A percentile compares a stretch with the other conserved stretches of the same genome.
phyloP scores from a whole-genome alignment of 768 basidiomycete genomes.

The Rhizopogon rudus region DNA sequence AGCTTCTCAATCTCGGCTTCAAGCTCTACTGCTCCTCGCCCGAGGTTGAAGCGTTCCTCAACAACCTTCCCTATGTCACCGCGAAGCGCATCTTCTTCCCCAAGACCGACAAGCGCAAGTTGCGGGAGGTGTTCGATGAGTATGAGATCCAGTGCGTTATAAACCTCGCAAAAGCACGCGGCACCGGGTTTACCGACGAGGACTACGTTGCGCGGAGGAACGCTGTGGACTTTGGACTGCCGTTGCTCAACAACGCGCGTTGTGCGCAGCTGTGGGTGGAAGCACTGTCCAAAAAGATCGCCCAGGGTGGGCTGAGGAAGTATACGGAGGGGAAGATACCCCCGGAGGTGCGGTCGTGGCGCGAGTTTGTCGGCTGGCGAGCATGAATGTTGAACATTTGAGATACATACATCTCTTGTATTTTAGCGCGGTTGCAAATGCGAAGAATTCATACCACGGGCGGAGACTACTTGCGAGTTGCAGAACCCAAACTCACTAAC shows the following conservation, averaged over 20 bases:
- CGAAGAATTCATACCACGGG: no score
- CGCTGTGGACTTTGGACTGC: constrained; percentile 93
- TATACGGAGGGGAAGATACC: constrained; percentile 90
- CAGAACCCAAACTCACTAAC: no score
- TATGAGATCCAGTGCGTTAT: constrained; percentile 93
- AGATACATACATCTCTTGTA: background rate
- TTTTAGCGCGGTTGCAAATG: no score
- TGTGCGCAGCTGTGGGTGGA: constrained; percentile 91
- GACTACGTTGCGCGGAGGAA: constrained; percentile 97
- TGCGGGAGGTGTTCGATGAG: constrained; percentile 91
- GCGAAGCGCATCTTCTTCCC: constrained; percentile 96
- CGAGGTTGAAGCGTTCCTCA: constrained; percentile 76
- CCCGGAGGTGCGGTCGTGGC: constrained; percentile 88
- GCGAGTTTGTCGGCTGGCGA: constrained; percentile 75
- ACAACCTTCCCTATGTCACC: constrained; percentile 66
- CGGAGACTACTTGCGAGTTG: no score
- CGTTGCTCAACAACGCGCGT: constrained; percentile 85
- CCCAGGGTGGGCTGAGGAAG: constrained; percentile 65
- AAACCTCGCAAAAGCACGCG: constrained; percentile 83
- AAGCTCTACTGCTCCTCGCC: constrained; percentile 88
- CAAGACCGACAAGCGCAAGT: constrained; percentile 90
- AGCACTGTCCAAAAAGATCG: constrained; percentile 78
- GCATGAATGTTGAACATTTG: constrained; percentile 35
- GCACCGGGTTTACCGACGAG: constrained; percentile 74
- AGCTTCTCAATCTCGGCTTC: constrained; percentile 83